These are phyloP conservation scores for Boletus sp. DNA, from an alignment of 768 basidiomycete genomes.

Conservation along the genomic window DNA sequence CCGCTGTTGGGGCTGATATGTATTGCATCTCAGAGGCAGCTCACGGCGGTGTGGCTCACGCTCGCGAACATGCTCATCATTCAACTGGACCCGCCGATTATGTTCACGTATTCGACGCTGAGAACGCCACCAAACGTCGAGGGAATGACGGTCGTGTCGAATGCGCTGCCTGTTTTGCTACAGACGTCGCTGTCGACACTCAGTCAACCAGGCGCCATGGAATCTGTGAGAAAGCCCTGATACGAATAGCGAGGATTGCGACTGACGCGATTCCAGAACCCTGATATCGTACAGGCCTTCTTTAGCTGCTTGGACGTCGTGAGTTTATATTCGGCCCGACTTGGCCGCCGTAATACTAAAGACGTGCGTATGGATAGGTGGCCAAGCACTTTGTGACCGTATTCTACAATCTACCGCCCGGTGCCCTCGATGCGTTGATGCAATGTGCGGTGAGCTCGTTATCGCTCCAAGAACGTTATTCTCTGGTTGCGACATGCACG, in stretches of 20 bases:
- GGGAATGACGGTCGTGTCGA: constrained; percentile 54
- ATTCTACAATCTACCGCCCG: constrained; percentile 63
- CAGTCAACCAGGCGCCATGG: constrained; percentile 62
- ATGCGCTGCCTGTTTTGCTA: constrained; percentile 56
- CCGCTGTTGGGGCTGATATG: constrained; percentile 80
- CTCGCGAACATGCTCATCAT: constrained; percentile 77
- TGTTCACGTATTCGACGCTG: constrained; percentile 39
- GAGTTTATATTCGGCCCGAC: constrained; percentile 21
- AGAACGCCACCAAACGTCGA: constrained; percentile 54
- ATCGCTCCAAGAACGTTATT: constrained; percentile 79
- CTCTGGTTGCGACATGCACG: constrained; percentile 75
- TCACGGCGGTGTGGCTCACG: constrained; percentile 83
- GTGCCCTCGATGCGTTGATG: constrained; percentile 65
- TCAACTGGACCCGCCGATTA: constrained; percentile 73
- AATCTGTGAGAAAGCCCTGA: constrained; percentile 46
- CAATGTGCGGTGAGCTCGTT: constrained; percentile 67
- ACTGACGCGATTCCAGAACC: constrained; percentile 56
- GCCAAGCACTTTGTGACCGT: constrained; percentile 59
- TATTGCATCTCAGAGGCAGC: constrained; percentile 62
- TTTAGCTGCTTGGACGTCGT: constrained; percentile 82
- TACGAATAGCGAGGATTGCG: neutral
- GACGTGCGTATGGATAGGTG: constrained; percentile 23
- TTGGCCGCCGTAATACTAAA: neutral
- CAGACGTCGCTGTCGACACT: constrained; percentile 55
- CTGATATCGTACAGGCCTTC: constrained; percentile 86